Conservation (phyloP, 2,329 filamentous ascomycete genomes). For the Bimuria novae-zelandiae region DNA sequence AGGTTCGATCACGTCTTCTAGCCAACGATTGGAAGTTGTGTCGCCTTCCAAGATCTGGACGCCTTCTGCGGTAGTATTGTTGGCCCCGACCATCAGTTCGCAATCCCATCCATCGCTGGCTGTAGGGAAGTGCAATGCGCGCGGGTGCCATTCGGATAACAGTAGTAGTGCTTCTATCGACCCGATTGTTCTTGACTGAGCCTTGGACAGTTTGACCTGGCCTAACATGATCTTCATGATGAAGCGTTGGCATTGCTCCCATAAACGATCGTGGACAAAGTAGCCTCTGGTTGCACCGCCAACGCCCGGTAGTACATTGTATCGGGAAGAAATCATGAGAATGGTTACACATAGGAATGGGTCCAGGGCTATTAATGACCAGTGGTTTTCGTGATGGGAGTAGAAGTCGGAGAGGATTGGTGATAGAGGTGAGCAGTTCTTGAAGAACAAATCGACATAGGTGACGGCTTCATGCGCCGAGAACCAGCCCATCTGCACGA, state of each 20-base stretch:
- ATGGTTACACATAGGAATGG: conserved; percentile 60
- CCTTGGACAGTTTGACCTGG: conserved; percentile 57
- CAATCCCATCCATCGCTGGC: conserved; percentile 61
- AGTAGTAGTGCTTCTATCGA: conserved; percentile 59
- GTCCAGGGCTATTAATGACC: conserved; percentile 55
- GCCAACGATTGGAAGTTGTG: conserved; percentile 51
- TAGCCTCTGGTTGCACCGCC: conserved; percentile 54
- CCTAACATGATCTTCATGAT: conserved; percentile 60
- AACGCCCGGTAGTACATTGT: conserved; percentile 47
- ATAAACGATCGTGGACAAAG: conserved; percentile 59
- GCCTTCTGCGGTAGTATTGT: conserved; percentile 46
- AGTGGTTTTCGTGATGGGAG: conserved; percentile 54
- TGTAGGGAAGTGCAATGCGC: conserved; percentile 59
- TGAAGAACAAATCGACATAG: conserved; percentile 59
- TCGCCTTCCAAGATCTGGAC: conserved; percentile 42
- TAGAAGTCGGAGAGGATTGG: conserved; percentile 58
- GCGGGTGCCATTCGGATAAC: conserved; percentile 62
- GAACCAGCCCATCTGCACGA: conserved; percentile 62
- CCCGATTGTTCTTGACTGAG: conserved; percentile 56
- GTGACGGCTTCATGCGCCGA: conserved; percentile 59
- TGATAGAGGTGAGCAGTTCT: conserved; percentile 57
- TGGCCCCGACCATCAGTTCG: conserved; percentile 52
- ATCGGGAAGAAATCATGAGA: conserved; percentile 60
- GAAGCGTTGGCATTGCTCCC: conserved; percentile 60
- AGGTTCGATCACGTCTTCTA: conserved; percentile 60